Evolutionary conservation across 495 filamentous ascomycete genomes (phyloP).

Genomic region (Trichoderma reesei): DNA sequence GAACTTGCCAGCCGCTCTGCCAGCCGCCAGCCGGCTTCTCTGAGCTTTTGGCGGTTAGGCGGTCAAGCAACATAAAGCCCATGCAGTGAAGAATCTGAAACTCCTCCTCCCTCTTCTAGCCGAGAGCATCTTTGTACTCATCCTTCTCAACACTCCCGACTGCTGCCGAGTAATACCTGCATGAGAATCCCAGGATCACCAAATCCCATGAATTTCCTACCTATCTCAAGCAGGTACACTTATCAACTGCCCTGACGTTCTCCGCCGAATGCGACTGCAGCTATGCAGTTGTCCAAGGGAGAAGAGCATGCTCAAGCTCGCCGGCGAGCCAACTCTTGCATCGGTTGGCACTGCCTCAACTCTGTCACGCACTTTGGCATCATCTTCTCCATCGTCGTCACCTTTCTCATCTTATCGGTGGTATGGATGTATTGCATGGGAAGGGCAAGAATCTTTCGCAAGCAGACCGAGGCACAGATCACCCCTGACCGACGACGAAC

Average conservation of each 20-base stretch:
- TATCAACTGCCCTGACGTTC: not conserved
- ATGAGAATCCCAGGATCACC: not conserved
- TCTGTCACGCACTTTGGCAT: constrained; percentile 14
- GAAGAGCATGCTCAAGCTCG: not conserved
- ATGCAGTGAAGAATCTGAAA: too few species aligned
- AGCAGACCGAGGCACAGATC: not conserved
- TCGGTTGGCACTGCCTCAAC: constrained; percentile 19
- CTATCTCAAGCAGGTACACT: not conserved
- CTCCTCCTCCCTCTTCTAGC: not conserved
- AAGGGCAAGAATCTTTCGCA: not conserved
- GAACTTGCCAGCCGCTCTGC: not conserved
- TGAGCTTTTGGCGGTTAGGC: not conserved
- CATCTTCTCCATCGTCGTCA: constrained; percentile 12
- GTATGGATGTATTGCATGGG: constrained; percentile 3
- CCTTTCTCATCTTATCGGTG: not conserved
- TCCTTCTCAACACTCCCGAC: not conserved
- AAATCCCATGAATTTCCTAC: not conserved
- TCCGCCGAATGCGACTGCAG: not conserved
- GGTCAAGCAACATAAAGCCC: not conserved
- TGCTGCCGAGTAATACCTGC: not conserved
- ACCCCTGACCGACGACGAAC: not conserved
- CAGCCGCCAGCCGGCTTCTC: not conserved
- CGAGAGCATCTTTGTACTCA: not conserved
- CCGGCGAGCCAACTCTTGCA: not conserved
- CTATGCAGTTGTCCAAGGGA: not conserved